phyloP scores from a whole-genome alignment of 2,329 filamentous ascomycete species.

The Apiospora aurea region DNA sequence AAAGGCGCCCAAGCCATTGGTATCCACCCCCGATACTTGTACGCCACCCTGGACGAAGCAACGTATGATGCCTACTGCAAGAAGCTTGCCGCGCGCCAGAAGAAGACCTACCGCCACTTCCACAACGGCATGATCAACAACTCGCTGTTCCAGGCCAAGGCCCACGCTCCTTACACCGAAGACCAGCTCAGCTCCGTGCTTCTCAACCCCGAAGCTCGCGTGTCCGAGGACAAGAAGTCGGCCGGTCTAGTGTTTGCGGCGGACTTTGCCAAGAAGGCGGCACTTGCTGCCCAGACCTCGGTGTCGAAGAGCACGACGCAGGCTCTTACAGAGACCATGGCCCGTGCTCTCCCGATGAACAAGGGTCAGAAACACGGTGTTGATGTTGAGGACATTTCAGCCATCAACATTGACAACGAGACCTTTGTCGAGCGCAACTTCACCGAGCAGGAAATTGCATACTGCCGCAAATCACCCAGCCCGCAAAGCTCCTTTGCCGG shows the following conservation, averaged over 20 bases:
- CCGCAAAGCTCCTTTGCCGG: constrained; percentile 93
- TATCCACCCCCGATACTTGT: constrained; percentile 93
- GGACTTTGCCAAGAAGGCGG: constrained; percentile 70
- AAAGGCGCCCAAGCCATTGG: constrained; percentile 98
- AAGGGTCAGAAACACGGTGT: constrained; percentile 84
- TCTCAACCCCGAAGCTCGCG: constrained; percentile 91
- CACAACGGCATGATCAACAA: constrained; percentile 99
- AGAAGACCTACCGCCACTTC: constrained; percentile 99
- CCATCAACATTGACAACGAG: constrained; percentile 91
- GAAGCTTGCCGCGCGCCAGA: constrained; percentile 93
- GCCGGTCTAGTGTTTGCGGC: constrained; percentile 76
- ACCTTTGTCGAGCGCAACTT: constrained; percentile 97
- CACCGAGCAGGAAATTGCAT: constrained; percentile 80
- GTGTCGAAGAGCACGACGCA: constrained; percentile 70
- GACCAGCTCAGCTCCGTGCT: constrained; percentile 87
- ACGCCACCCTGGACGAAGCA: constrained; percentile 87
- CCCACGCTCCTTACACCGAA: constrained; percentile 87
- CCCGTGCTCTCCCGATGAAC: constrained; percentile 60
- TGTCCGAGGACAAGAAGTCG: constrained; percentile 85
- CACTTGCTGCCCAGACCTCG: constrained; percentile 55
- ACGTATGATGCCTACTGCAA: constrained; percentile 82
- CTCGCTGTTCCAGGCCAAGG: constrained; percentile 95
- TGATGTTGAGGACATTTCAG: constrained; percentile 87
- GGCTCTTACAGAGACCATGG: constrained; percentile 76
- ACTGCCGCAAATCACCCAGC: constrained; percentile 81